Evolutionary conservation across 345 rosid genomes (phyloP).

Genomic region (Eucalyptus urophylla): DNA sequence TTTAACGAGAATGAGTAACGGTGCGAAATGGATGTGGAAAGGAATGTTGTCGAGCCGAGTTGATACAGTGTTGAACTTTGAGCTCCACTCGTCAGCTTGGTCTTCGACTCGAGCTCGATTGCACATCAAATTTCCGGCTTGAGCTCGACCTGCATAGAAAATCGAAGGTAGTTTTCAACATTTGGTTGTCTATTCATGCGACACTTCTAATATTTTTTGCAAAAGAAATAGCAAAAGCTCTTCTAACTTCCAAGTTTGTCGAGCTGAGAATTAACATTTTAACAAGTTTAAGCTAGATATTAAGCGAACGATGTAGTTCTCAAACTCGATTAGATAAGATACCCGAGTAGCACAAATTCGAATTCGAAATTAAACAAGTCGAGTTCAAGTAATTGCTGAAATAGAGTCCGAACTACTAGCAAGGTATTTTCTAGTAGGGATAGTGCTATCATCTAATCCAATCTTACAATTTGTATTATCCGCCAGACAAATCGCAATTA

Average conservation of each 20-base stretch:
- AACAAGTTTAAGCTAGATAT: neutral
- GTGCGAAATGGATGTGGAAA: neutral
- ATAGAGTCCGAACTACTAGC: neutral
- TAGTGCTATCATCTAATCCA: neutral
- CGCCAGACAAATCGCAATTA: neutral
- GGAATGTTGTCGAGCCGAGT: neutral
- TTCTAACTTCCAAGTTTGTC: neutral
- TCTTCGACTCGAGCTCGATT: neutral
- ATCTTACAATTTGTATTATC: neutral
- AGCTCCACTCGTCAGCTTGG: neutral
- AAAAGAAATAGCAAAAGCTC: neutral
- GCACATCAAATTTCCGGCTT: neutral
- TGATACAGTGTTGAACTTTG: neutral
- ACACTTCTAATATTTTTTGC: neutral
- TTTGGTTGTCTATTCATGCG: neutral
- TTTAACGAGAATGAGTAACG: neutral
- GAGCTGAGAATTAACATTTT: neutral
- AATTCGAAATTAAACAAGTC: too few relatives aligned
- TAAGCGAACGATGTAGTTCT: neutral
- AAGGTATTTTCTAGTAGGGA: neutral
- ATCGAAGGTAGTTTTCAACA: neutral
- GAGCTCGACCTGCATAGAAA: neutral
- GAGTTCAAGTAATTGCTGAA: accelerated
- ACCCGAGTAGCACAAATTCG: accelerated
- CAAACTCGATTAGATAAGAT: neutral